phyloP scores from a whole-genome alignment of 148 eudicot genomes.

The Salicornia ramosissima region DNA sequence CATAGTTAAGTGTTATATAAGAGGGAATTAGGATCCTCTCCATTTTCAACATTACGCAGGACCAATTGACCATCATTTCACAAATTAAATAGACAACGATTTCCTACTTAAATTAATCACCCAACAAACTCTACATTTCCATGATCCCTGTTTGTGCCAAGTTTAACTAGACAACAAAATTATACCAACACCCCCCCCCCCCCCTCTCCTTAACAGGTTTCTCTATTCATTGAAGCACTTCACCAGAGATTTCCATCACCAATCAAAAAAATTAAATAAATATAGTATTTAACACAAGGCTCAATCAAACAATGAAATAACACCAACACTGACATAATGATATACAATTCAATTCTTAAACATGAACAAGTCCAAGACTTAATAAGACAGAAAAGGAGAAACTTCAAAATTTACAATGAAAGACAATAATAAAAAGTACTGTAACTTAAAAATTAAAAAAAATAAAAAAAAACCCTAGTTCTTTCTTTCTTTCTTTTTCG shows the following conservation, averaged over 20 bases:
- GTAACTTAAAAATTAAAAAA: too few species aligned
- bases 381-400: background rate
- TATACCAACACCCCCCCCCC: background rate
- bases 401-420: background rate
- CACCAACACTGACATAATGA: too few species aligned
- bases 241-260: background rate
- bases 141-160: too few species aligned
- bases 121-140: too few species aligned
- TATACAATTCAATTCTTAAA: background rate
- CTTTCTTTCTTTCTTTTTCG: background rate
- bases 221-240: background rate
- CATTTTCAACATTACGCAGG: too few species aligned
- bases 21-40: too few species aligned
- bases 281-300: background rate
- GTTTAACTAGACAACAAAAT: background rate
- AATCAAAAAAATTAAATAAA: background rate
- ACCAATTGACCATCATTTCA: too few species aligned
- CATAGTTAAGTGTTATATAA: too few species aligned
- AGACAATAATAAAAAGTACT: too few species aligned
- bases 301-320: background rate
- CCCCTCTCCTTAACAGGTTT: background rate
- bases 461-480: too few species aligned
- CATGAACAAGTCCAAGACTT: background rate
- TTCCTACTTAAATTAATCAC: too few species aligned
- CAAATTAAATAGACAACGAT: too few species aligned